Evolutionary conservation across 768 basidiomycete genomes (phyloP), one percentile per base, ranked within the genome.

Genomic region (Mycena capillaripes): DNA sequence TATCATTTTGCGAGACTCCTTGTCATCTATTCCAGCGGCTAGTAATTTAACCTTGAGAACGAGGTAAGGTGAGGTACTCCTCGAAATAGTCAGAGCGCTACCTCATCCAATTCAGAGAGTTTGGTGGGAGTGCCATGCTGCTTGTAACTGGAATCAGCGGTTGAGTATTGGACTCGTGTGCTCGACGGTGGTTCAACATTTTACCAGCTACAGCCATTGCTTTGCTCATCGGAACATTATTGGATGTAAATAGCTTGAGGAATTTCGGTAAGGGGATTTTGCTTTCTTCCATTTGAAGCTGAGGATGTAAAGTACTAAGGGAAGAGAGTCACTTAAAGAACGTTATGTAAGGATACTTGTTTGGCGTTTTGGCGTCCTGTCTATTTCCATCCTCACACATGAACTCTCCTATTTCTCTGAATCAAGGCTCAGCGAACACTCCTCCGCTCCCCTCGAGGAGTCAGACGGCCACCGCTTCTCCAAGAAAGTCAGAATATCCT

Each of bases 121-220:
- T 86, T 84, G 85, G 79, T 6, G 89, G 86, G 0, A 11, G 94
- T 92, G 75, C 91, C 92, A 77, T 86, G 87, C 27, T 89, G 85
- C 77, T 93, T 94, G 81, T 93, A 95, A 73, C 94, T 95, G 79
- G 16, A 53, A 38, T 42, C n/a, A n/a, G 30, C 10, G 32, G n/a
- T 70, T 66, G 46, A 74, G 72, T 23, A 9, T 9, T 61, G 38
- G 53, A 11, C 34, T 52, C 30, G 71, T 21, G 53, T 12, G 16
- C 38, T 19, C 25, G 36, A 65, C 38, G 48, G 12, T 23, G 0
- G 46, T 32, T 63, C 88, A 69, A 93, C 93, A 93, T 85, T 86
- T 93, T 94, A 67, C 88, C 87, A 42, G 94, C 88, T 29, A 93
- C 80, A 17, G 85, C 81, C 87, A 96, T 95, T 17, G 94, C 93